Conservation (phyloP, 108 stramenopile genomes). For the Skeletonema menzelii region DNA sequence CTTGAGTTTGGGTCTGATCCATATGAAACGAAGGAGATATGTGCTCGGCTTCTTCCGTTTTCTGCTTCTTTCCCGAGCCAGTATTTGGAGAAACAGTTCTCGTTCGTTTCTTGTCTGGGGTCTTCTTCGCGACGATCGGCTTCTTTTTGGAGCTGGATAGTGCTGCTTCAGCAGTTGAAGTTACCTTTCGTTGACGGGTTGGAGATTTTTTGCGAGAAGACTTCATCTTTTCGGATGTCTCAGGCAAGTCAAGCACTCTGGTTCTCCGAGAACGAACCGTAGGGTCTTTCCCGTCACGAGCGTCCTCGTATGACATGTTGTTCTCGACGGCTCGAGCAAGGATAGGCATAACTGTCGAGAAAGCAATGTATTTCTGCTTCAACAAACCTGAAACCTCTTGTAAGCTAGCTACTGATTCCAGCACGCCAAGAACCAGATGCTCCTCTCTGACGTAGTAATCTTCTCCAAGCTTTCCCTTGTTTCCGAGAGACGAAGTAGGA, state of each 20-base stretch:
- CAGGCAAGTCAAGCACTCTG: background rate
- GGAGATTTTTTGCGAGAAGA: background rate
- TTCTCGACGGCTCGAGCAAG: slow-evolving; percentile 34
- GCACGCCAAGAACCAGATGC: slow-evolving; percentile 25
- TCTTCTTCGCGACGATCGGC: background rate
- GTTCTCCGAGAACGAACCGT: slow-evolving; percentile 9
- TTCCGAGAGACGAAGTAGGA: slow-evolving; percentile 17
- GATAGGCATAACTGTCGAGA: slow-evolving; percentile 10
- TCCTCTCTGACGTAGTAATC: slow-evolving; percentile 41
- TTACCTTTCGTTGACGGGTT: background rate
- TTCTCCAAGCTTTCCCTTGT: slow-evolving; percentile 20
- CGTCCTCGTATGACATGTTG: slow-evolving; percentile 31
- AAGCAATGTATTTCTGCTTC: background rate
- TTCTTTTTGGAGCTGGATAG: background rate
- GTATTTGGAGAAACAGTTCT: slow-evolving; percentile 4
- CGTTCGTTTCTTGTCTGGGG: background rate
- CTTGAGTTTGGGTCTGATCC: slow-evolving; percentile 24
- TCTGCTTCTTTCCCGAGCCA: slow-evolving; percentile 5
- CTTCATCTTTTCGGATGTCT: background rate
- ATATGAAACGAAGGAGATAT: slow-evolving; percentile 26
- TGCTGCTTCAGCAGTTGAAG: background rate
- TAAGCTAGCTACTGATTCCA: slow-evolving; percentile 16
- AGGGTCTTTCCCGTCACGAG: slow-evolving; percentile 22
- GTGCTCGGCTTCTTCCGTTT: background rate
- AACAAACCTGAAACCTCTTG: slow-evolving; percentile 12